Percentiles rank a stretch among this genome's conserved stretches.
Conservation (phyloP, 2,329 filamentous ascomycete species). For the Xylaria sp. region DNA sequence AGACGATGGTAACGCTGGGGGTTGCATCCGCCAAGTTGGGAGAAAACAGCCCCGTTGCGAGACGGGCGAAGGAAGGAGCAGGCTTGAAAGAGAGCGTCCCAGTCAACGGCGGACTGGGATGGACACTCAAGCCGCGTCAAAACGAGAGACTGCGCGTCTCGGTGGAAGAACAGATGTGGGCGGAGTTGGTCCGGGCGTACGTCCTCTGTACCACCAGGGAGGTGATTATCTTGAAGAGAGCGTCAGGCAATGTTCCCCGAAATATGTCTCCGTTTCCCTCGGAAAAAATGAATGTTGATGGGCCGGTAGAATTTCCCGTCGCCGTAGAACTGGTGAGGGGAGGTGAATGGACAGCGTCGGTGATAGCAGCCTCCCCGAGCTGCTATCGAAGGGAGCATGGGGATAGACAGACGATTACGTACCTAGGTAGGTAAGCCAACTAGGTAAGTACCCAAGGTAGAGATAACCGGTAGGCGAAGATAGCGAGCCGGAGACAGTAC, state of each 20-base stretch:
- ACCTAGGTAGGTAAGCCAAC: too few relatives aligned
- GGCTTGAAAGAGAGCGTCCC: background rate
- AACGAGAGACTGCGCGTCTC: conserved; percentile 4
- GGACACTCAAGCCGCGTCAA: background rate
- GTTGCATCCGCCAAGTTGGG: conserved; percentile 10
- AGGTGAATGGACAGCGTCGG: background rate
- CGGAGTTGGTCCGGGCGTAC: background rate
- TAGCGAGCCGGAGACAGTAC: background rate
- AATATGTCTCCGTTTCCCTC: background rate
- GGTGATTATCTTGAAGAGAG: conserved; percentile 1
- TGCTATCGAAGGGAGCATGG: background rate
- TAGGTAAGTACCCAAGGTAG: background rate
- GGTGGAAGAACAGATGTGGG: background rate
- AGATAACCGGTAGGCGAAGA: conserved; percentile 1
- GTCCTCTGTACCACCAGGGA: conserved; percentile 5
- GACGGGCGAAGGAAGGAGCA: background rate
- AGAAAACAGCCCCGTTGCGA: background rate
- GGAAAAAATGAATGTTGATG: conserved; percentile 6
- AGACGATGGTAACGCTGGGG: background rate
- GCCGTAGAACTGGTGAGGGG: background rate
- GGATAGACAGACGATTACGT: too few relatives aligned
- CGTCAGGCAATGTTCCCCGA: background rate
- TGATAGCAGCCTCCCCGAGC: background rate
- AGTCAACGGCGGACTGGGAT: background rate
- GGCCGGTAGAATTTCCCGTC: conserved; percentile 3